Evolutionary conservation across 495 filamentous ascomycete genomes (phyloP).

Genomic region (Corynascus novoguineensis): DNA sequence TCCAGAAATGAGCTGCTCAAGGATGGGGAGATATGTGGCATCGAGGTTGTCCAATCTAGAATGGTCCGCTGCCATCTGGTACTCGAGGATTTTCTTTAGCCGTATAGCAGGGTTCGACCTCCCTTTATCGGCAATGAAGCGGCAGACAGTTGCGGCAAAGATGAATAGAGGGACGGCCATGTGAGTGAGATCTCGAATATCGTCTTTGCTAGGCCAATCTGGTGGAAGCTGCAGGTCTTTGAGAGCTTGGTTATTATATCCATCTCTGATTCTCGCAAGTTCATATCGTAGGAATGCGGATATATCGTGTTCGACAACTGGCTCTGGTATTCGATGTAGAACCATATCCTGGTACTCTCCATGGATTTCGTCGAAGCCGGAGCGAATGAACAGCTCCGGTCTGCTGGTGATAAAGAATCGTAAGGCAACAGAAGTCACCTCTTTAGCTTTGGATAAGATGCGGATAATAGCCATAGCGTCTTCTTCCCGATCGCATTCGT

Average conservation of each 20-base stretch:
- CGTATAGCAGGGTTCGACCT: slow-evolving; percentile 19
- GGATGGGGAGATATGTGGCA: slow-evolving; percentile 32
- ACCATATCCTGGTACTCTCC: slow-evolving; percentile 27
- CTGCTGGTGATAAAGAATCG: slow-evolving; percentile 36
- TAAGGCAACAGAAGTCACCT: background rate
- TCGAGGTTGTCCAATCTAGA: slow-evolving; percentile 31
- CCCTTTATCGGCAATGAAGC: slow-evolving; percentile 30
- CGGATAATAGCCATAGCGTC: slow-evolving; percentile 37
- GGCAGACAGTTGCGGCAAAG: slow-evolving; percentile 40
- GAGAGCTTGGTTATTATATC: slow-evolving; percentile 19
- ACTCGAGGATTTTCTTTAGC: slow-evolving; percentile 28
- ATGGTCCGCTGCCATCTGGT: slow-evolving; percentile 17
- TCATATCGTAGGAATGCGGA: slow-evolving; percentile 27
- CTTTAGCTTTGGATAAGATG: slow-evolving; percentile 27
- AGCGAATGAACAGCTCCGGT: slow-evolving; percentile 41
- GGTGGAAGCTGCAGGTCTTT: slow-evolving; percentile 8
- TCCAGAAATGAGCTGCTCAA: slow-evolving; percentile 22
- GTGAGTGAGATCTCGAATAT: slow-evolving; percentile 29
- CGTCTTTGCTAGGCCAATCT: slow-evolving; percentile 38
- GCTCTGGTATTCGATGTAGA: slow-evolving; percentile 30
- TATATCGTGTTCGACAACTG: slow-evolving; percentile 35
- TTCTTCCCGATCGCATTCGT: slow-evolving; percentile 44
- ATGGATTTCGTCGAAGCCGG: slow-evolving; percentile 26
- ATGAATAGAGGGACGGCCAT: slow-evolving; percentile 43
- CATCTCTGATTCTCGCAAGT: slow-evolving; percentile 19